Base-by-base conservation (phyloP, 768 basidiomycete species). In the Nidularia sp. region DNA sequence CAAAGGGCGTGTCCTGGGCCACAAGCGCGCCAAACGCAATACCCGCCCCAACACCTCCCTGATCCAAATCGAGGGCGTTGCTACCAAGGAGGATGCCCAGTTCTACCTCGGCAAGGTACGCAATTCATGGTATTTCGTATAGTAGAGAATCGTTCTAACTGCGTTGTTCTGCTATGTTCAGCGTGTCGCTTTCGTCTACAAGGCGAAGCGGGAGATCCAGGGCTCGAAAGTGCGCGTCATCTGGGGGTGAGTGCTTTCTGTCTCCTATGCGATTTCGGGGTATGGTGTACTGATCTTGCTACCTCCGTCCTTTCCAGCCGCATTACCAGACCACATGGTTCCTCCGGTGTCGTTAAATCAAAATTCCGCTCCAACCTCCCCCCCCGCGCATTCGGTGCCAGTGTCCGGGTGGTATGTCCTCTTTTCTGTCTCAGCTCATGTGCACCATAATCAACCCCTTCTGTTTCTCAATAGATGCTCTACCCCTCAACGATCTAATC, bases 1-100 rank as follows among this genome's bases (percentile, higher is more conserved):
- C 74, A 98, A 97, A 81, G 97, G 93, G 71, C 93, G 97, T 65
- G 86, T 99, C 68, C 80, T 98, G 64, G 93, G 95, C 59, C 92
- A 96, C 90, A 98, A 98, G 79, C 92, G 97, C 59, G 94, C 91
- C 56, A 98, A 98, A 79, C 88, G 93, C 68, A 98, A 98, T 83
- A 81, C 89, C 53, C 83, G 88, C 67, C 94, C 93, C 67, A 96
- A 96, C 81, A 97, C 94, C 56, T 92, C 93, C 50, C 86, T 99
- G 63, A 74, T 99, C 65, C 93, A 96, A 75, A 92, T 99, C 68
- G 97, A 99, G 78, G 96, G 96, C 66, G 94, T 98, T 52, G 83
- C 85, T 58, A 86, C 76, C 64, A 91, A 94, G 75, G 84, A 96
- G 76, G 94, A 96, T 66, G 92, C 95, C 39, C 88, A 93, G 69